Evolutionary conservation across 2,329 filamentous ascomycete genomes (phyloP), one percentile per base, ranked within the genome.

Genomic region (Orbilia brochopaga): DNA sequence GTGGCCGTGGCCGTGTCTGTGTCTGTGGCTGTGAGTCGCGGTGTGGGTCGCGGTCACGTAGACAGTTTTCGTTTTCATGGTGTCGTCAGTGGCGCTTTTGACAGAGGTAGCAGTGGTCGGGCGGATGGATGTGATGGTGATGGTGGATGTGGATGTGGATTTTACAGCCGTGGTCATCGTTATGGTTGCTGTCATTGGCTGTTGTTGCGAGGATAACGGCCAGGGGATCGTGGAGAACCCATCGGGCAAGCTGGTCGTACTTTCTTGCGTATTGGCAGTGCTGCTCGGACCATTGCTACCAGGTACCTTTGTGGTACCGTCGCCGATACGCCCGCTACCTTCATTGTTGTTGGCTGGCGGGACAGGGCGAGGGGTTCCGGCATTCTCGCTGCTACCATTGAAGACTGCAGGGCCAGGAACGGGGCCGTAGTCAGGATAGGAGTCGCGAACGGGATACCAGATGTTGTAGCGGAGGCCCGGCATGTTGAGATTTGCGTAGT

Each of bases 381-480:
- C 10, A 8, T 55, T 51, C 15, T 64, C 50, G 8, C 59, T 55
- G 4, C 66, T 59, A 15, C 59, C 59, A n/a, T 63, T 17, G 48
- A 62, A 70, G 10, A 66, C 67, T 11, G 60, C 51, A 2, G 67
- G 61, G 10, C 67, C 67, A 2, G 67, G 67, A 13, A 65, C 53
- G 11, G 56, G 62, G 17, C 57, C 62, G 42, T 73, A 73, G n/a
- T 66, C 67, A 11, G 56, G 56, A 46, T 58, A 73, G n/a, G 50
- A 56, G 7, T 42, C 17, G 13, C 67, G 67, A 2, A 46, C 55
- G 0, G 61, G 67, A 23, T 65, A 58, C 66, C 66, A 70, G 30
- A 73, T 66, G 56, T 73, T 66, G 44, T 65, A 73, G n/a, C 60
- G 55, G 8, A 73, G 60, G 11, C 67, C 67, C 1, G 67, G 67